Evolutionary conservation across 2,329 filamentous ascomycete species (phyloP), one percentile per base, ranked within the genome.

Genomic region (Coleophoma cylindrospora): DNA sequence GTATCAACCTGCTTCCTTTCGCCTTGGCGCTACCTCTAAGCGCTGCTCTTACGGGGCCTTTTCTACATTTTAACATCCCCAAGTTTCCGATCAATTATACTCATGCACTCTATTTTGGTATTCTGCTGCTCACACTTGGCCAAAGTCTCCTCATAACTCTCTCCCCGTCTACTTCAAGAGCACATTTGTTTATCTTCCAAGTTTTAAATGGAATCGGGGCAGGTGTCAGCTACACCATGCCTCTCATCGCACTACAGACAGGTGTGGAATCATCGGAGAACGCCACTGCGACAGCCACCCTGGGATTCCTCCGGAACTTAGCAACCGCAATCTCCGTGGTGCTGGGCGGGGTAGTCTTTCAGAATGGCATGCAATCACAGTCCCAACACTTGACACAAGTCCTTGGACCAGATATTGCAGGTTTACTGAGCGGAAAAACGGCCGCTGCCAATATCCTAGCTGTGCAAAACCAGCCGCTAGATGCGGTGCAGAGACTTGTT

Each of bases 1-100:
- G 88, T 44, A 83, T 90, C 47, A 90, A 89, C 62, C 67, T 89
- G n/a, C 73, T 91, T n/a, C 84, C 87, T 0, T 80, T 79, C 54
- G 85, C 86, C 10, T 62, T 91, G 33, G 74, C 81, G 5, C 69
- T 88, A 8, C 86, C 85, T 0, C 55, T 87, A 53, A 63, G 77
- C 38, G 87, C 85, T 0, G 75, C 77, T 7, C 61, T 63, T 8
- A 76, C 75, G 0, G 81, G 81, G 34, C 57, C 81, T 17, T 67
- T 72, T 48, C 80, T 80, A 57, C 73, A 38, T 38, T 22, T 15
- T 43, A 4, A 43, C n/a, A 22, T 9, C 7, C 57, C 73, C 75
- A 58, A 76, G 80, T 64, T 86, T 82, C 0, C 85, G 84, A 27
- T 27, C 40, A 75, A 76, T 52, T 87, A 86, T 67, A 75, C 76